Base-by-base conservation (phyloP, 169 alveolate species). In the Perkinsus olseni region DNA sequence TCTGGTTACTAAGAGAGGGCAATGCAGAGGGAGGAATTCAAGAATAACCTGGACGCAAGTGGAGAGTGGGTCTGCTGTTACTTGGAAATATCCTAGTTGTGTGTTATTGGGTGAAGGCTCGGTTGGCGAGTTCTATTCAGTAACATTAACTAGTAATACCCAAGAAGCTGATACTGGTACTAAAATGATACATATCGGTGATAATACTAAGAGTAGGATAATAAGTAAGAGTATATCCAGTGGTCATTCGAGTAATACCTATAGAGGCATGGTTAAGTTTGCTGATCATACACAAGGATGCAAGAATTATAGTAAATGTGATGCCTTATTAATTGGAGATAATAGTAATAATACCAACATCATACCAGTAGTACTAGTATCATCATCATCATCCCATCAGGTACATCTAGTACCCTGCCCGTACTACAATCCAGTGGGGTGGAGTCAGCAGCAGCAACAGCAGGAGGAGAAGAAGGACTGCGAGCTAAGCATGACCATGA, bases 101-200 rank as follows among this genome's bases (percentile, higher is more conserved):
- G 40, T 48, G 74, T 93, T 93, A 74, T 3, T 91, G 31, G 94
- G 96, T 31, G 37, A 94, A 36, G 31, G 74, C 13, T 28, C 92
- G 4, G 28, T 38, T 17, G 93, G 94, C 39, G 45, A 93, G 38
- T 91, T 93, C 91, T 94, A 62, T 91, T 92, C 93, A 38, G 91
- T 92, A 24, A 38, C 95, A 8, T 0, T 94, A 36, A 28, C 92
- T 39, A 90, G 91, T 45, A 93, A 92, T 6, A 36, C 38, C 38
- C 95, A 92, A 92, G 74, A 74, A 38, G 94, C 95, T 4, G 95
- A 93, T 92, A 93, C 95, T 0, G 95, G 95, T 31, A 92, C 51
- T 62, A 94, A 95, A 93, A 38, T 93, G 94, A 92, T 91, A 17
- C 94, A 95, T 92, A 74, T 74, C 40, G 92, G 93, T 0, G 38